Evolutionary conservation across 352 stramenopile genomes (phyloP), one percentile per base, ranked within the genome.

Genomic region (Halophytophthora batemanensis): DNA sequence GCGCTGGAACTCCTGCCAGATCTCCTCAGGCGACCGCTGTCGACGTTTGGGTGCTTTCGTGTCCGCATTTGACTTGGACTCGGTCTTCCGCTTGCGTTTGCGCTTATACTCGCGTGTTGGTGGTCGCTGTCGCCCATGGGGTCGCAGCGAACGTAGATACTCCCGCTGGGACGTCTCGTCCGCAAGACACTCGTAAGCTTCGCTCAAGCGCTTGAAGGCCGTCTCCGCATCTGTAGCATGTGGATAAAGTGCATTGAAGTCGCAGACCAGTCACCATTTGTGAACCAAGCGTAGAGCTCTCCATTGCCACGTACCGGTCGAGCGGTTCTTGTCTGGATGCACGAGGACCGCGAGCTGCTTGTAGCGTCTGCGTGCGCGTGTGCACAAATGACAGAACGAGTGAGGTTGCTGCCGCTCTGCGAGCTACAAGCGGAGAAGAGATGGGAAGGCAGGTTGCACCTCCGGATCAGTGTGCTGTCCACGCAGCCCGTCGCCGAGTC

Each of bases 121-220:
- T 34, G 36, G 21, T 51, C 29, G 31, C 37, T 55, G 39, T 33
- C 33, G 15, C 33, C 43, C 15, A 38, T 42, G 35, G n/a, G 39
- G 28, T 19, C 47, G 38, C 23, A 86, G 37, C 29, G 61, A 56
- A 39, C 50, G 45, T 11, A 87, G 33, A 65, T 93, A 90, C 31
- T 53, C 63, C n/a, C 66, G 61, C 55, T 88, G 80, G 1, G 48
- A 60, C 3, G 7, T 28, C 52, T 82, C 67, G 33, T 86, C 53
- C 6, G 66, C 55, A 2, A 93, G 62, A 59, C 82, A 90, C 37
- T 91, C 80, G 53, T 93, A 93, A 2, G 82, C 80, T 28, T 79
- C 63, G 42, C 78, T 86, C 25, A 93, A 50, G 6, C 78, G 78
- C 62, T 90, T 89, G 65, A 93, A 93, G 4, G 80, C 80, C 11